Conservation (phyloP, 352 stramenopile species). For the Phytopythium aichiense region DNA sequence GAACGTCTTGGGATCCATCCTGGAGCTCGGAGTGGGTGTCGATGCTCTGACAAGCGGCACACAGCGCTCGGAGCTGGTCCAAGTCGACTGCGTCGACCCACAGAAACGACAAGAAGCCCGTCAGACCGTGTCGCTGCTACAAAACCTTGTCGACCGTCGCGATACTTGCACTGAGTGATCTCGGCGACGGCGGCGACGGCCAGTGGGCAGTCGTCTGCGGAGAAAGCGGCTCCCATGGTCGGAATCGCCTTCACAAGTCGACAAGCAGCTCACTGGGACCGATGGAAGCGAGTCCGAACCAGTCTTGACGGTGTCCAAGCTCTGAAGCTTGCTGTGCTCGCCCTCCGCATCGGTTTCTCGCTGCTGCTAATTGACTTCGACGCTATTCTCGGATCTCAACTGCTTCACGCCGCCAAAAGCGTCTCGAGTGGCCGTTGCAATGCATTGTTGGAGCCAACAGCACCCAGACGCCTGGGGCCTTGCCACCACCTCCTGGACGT, state of each 20-base stretch:
- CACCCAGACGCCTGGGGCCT: no score
- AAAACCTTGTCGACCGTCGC: neutral
- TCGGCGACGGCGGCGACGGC: constrained; percentile 46
- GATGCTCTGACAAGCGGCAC: constrained; percentile 15
- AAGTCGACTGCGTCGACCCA: constrained; percentile 24
- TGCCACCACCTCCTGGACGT: neutral
- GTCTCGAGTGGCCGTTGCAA: neutral
- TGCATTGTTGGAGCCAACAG: neutral
- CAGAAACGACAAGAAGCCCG: neutral
- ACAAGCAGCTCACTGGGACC: no score
- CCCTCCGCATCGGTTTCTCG: neutral
- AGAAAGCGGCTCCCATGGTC: neutral
- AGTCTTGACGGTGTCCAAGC: neutral
- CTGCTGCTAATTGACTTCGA: neutral
- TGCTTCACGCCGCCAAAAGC: neutral
- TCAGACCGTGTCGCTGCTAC: neutral
- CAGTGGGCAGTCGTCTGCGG: constrained; percentile 30
- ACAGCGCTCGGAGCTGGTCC: constrained; percentile 31
- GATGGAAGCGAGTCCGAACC: no score
- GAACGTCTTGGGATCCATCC: neutral
- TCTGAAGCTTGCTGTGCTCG: neutral
- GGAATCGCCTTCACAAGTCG: neutral
- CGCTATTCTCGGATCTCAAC: neutral
- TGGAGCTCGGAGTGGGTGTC: neutral
- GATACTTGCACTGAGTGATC: constrained; percentile 48